Percentiles rank a stretch among this genome's conserved stretches.
These are phyloP conservation scores for Alternaria ventricosa DNA, from an alignment of 2,329 filamentous ascomycete species.

Conservation along the genomic window DNA sequence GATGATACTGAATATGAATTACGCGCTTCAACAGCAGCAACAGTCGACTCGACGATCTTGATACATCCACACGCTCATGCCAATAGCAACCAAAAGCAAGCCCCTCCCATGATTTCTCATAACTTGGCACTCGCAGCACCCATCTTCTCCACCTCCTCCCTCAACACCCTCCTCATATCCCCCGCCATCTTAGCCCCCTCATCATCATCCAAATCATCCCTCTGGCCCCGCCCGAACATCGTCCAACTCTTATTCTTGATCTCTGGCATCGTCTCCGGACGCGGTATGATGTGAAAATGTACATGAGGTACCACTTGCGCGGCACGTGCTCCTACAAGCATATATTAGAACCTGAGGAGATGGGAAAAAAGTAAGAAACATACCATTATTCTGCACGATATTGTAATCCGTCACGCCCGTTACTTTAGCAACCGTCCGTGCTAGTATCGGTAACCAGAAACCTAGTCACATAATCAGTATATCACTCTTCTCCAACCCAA, in stretches of 20 bases:
- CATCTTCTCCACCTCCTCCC: slow-evolving; percentile 44
- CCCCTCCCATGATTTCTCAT: not conserved
- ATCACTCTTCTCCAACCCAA: not conserved
- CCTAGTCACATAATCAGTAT: slow-evolving; percentile 33
- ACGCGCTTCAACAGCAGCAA: not conserved
- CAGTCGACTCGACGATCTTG: no score
- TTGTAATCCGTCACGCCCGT: slow-evolving; percentile 88
- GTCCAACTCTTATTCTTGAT: slow-evolving; percentile 70
- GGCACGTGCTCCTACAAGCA: slow-evolving; percentile 69
- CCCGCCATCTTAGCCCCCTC: slow-evolving; percentile 69
- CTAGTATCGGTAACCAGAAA: slow-evolving; percentile 72
- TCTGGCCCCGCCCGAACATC: slow-evolving; percentile 78
- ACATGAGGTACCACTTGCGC: slow-evolving; percentile 93
- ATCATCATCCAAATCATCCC: slow-evolving; percentile 78
- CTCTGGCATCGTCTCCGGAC: slow-evolving; percentile 66
- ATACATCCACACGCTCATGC: not conserved
- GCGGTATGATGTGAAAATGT: slow-evolving; percentile 92
- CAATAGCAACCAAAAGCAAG: not conserved
- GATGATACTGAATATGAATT: not conserved
- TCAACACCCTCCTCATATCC: slow-evolving; percentile 52
- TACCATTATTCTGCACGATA: slow-evolving; percentile 92
- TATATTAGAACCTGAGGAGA: not conserved
- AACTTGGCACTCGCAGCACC: slow-evolving; percentile 8
- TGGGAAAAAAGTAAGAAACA: slow-evolving; percentile 7
- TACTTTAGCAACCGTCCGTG: slow-evolving; percentile 70